Conservation (phyloP, 257 asterid species). For the Ligustrum vulgare region DNA sequence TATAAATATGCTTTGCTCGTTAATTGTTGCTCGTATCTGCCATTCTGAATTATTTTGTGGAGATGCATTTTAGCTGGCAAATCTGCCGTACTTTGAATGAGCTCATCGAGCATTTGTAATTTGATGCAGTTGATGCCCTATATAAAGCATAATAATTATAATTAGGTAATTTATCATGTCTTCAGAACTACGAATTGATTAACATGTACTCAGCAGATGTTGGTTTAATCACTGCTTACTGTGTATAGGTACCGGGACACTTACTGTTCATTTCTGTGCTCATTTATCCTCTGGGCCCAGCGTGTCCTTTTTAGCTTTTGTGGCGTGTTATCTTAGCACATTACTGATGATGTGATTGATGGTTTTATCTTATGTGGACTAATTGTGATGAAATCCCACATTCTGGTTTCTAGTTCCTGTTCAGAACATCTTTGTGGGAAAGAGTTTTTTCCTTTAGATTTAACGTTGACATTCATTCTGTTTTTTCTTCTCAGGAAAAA, state of each 20-base stretch:
- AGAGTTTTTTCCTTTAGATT: slow-evolving; percentile 7
- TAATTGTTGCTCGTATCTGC: slow-evolving; percentile 4
- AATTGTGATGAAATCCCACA: slow-evolving; percentile 5
- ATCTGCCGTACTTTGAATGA: neutral
- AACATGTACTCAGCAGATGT: neutral
- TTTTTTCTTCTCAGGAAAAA: slow-evolving; percentile 62
- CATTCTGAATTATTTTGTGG: slow-evolving; percentile 8
- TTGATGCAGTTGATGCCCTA: neutral
- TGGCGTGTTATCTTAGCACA: neutral
- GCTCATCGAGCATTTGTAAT: neutral
- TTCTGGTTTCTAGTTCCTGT: slow-evolving; percentile 15
- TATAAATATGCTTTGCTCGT: slow-evolving; percentile 19
- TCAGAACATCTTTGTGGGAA: neutral
- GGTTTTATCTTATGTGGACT: slow-evolving; percentile 1
- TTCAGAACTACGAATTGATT: neutral
- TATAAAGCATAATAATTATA: neutral
- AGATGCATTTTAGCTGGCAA: neutral
- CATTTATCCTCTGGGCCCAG: neutral
- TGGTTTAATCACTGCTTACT: neutral
- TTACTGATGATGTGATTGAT: slow-evolving; percentile 8
- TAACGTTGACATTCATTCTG: slow-evolving; percentile 12
- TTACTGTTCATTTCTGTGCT: neutral
- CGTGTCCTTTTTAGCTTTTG: slow-evolving; percentile 11
- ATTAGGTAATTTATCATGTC: neutral
- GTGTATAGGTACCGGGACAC: neutral